Percentiles rank a stretch among this genome's conserved stretches.
Conservation (phyloP, 2,329 filamentous ascomycete genomes). For the Fusarium pseudoanthophilum region DNA sequence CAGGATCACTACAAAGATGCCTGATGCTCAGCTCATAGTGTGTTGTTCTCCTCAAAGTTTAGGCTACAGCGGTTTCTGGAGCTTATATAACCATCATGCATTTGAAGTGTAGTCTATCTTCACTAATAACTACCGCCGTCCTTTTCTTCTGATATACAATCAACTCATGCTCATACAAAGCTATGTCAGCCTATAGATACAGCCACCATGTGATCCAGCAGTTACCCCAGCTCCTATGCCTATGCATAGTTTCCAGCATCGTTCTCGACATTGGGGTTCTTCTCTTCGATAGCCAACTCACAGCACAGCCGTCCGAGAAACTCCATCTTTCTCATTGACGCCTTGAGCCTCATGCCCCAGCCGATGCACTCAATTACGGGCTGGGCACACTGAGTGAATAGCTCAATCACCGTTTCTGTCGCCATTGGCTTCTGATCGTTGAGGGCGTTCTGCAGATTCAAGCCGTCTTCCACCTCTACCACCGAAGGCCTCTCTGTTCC, state of each 20-base stretch:
- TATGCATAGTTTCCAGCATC: constrained; percentile 33
- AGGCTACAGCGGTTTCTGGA: not conserved
- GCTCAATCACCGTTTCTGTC: constrained; percentile 38
- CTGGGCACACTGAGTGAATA: constrained; percentile 41
- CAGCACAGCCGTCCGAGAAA: constrained; percentile 41
- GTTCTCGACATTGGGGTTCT: constrained; percentile 27
- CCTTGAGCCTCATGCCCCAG: constrained; percentile 39
- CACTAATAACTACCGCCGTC: not conserved
- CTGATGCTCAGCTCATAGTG: not conserved
- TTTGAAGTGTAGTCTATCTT: constrained; percentile 2
- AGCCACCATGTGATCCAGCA: not conserved
- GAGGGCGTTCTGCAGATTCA: constrained; percentile 36
- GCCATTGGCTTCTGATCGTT: constrained; percentile 37
- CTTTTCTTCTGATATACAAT: constrained; percentile 9
- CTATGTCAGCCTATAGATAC: constrained; percentile 11
- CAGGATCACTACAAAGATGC: not conserved
- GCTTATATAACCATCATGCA: constrained; percentile 1
- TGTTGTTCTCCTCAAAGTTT: not conserved
- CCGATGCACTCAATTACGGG: constrained; percentile 38
- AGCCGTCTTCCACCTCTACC: constrained; percentile 41
- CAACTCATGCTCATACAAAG: constrained; percentile 15
- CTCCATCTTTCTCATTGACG: constrained; percentile 39
- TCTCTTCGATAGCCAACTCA: constrained; percentile 43
- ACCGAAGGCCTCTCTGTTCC: constrained; percentile 36
- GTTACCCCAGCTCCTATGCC: constrained; percentile 10